phyloP scores from a whole-genome alignment of 2,329 filamentous ascomycete genomes.

The Aureobasidium sp. region DNA sequence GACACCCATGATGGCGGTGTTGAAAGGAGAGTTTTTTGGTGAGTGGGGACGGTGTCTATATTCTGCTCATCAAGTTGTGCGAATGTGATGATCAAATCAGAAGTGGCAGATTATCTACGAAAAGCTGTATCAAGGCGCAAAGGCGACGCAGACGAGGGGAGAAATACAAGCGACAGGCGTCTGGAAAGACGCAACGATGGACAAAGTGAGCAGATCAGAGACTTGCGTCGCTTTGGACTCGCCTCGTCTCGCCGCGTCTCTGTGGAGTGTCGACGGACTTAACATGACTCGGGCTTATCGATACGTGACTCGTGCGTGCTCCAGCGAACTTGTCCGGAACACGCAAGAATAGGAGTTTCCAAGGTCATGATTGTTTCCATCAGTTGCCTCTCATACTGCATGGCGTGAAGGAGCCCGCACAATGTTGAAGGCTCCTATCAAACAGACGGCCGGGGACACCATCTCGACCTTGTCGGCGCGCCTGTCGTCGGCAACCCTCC shows the following conservation, averaged over 20 bases:
- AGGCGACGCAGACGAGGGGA: neutral
- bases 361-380: neutral
- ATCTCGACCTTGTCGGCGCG: conserved; percentile 85
- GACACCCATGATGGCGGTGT: conserved; percentile 66
- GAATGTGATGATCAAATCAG: neutral
- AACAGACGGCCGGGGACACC: conserved; percentile 92
- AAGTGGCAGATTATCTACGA: neutral
- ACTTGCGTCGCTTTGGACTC: neutral
- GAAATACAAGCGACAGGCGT: neutral
- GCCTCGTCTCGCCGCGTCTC: neutral
- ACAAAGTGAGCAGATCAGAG: neutral
- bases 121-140: neutral
- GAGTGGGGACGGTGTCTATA: neutral
- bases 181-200: neutral
- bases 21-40: neutral
- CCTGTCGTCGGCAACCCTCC: conserved; percentile 77
- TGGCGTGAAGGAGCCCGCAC: conserved; percentile 17
- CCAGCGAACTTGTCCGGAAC: no score
- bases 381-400: neutral
- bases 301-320: conserved; percentile 6
- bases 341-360: conserved; percentile 5
- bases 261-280: neutral
- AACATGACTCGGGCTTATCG: neutral
- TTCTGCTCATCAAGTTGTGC: neutral
- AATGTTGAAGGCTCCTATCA: conserved; percentile 68